Evolutionary conservation across 176 grass and related monocot genomes (phyloP), one percentile per base, ranked within the genome.

Genomic region (Eragrostis nindensis): DNA sequence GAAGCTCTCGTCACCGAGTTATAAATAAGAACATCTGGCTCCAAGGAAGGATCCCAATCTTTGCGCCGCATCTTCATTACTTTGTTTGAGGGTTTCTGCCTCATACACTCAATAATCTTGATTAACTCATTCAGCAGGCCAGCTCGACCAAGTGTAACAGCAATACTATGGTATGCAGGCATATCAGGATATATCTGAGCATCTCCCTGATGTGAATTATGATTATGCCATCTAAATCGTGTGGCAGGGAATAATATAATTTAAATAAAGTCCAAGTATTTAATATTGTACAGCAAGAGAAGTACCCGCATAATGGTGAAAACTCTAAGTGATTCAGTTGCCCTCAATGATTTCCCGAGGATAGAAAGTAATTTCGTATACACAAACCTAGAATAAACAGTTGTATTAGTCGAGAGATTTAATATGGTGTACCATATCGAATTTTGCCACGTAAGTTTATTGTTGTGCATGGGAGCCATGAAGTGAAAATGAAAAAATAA

Each of bases 111-210:
- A 57, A 92, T 84, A 70, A 84, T 82, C 41, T 92, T 94, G 68
- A 92, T 87, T 89, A 97, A 76, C 80, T 97, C 92, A 67, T 83
- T 86, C 43, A 94, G 62, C 83, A 94, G 77, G 67, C 95, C 95
- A 87, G 89, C 87, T 92, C 93, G 92, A 69, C 95, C 95, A 38
- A 97, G 95, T 42, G 92, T 92, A 63, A 94, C 87, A 62, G 95
- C 89, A 77, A 97, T 94, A 77, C 83, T 78, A 82, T 92, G 95
- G 71, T 97, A 94, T 87, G 92, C 95, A 87, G 91, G 83, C 92
- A 97, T 94, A 87, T 97, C 92, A 62, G 95, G 92, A 73, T 94
- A 97, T 83, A 94, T 80, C 83, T 97, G 95, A 45, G 86, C 87
- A 80, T 97, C 90, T 86, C 73, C 73, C 95, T 97, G 76, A 71